phyloP scores from a whole-genome alignment of 1,139 yeast species.

The Tardiomyces depauwii region DNA sequence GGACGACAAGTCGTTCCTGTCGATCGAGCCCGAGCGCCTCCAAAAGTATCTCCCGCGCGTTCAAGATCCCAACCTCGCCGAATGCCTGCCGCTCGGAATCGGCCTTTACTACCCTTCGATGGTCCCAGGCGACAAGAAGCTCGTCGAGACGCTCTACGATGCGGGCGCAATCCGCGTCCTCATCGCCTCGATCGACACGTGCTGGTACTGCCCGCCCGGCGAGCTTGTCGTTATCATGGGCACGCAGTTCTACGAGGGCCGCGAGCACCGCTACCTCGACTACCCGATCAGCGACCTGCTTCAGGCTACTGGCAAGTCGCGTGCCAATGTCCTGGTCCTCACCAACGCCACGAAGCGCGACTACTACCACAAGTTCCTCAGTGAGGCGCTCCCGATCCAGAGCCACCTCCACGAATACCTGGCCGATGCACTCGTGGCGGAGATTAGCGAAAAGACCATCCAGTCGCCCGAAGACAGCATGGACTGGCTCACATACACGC shows the following conservation, averaged over 20 bases:
- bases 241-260: slow-evolving; percentile 63
- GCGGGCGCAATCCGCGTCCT: slow-evolving; percentile 41
- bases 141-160: slow-evolving; percentile 44
- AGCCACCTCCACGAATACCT: slow-evolving; percentile 51
- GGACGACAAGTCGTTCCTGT: slow-evolving; percentile 28
- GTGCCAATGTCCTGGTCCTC: slow-evolving; percentile 40
- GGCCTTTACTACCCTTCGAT: slow-evolving; percentile 55
- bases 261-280: slow-evolving; percentile 58
- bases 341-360: slow-evolving; percentile 46
- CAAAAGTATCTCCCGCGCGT: slow-evolving; percentile 35
- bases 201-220: slow-evolving; percentile 40
- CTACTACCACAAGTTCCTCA: slow-evolving; percentile 62
- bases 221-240: slow-evolving; percentile 53
- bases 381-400: slow-evolving; percentile 74
- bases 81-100: slow-evolving; percentile 48
- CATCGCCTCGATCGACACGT: slow-evolving; percentile 48
- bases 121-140: slow-evolving; percentile 39
- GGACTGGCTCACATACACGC: slow-evolving; percentile 82
- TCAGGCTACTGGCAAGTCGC: slow-evolving; percentile 64
- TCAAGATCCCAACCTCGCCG: slow-evolving; percentile 36
- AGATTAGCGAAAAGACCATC: slow-evolving; percentile 56
- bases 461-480: slow-evolving; percentile 72
- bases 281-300: slow-evolving; percentile 55
- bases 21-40: slow-evolving; percentile 29
- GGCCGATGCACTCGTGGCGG: slow-evolving; percentile 60